Evolutionary conservation across 2,329 filamentous ascomycete genomes (phyloP).

Genomic region (Nothophoma quercina): DNA sequence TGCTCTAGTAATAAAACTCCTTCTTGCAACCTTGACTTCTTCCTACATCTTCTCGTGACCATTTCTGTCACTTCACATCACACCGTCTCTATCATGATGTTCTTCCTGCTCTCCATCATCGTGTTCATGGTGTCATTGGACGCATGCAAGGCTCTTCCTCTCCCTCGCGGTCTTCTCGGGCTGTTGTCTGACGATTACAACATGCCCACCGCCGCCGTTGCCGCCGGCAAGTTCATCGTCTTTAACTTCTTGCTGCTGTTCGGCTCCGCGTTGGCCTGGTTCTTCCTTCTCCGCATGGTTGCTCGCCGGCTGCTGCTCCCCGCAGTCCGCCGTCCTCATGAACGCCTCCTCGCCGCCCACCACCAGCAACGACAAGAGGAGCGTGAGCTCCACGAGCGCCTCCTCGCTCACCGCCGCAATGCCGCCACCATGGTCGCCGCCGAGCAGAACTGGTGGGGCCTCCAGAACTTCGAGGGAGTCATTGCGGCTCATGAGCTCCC

Average conservation of each 20-base stretch:
- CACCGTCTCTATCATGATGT: neutral
- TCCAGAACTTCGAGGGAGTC: no score
- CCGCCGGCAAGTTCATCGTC: neutral
- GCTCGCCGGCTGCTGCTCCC: neutral
- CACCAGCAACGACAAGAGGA: neutral
- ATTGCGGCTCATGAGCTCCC: no score
- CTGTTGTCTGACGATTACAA: neutral
- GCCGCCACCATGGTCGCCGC: neutral
- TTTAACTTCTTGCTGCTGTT: neutral
- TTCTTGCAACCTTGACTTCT: neutral
- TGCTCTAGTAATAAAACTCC: neutral
- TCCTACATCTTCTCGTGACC: neutral
- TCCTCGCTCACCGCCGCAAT: neutral
- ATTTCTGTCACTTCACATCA: neutral
- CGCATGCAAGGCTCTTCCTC: neutral
- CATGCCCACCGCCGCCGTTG: neutral
- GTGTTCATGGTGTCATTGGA: no score
- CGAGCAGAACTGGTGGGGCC: no score
- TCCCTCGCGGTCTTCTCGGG: neutral
- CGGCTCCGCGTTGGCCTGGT: neutral
- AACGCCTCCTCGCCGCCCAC: neutral
- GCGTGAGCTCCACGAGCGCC: neutral
- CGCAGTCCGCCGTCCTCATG: neutral
- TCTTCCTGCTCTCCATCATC: neutral
- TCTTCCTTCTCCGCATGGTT: neutral